A percentile compares a stretch with the other conserved stretches of the same genome.
These are phyloP conservation scores for Mycena vulgaris DNA, from an alignment of 768 basidiomycete species.

Conservation along the genomic window DNA sequence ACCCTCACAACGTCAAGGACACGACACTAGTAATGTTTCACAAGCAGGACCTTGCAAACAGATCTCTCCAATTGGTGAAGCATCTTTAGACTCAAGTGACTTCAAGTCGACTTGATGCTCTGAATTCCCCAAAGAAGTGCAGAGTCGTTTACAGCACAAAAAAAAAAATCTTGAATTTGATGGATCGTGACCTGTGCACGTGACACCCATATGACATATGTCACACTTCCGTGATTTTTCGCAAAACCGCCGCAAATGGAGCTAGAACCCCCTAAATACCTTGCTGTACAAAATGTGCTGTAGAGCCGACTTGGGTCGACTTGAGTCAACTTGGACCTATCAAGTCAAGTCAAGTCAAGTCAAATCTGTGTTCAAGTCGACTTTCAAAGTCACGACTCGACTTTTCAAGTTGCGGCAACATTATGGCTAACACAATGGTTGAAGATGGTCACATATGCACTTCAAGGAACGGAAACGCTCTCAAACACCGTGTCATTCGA, in stretches of 20 bases:
- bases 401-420: background rate
- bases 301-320: background rate
- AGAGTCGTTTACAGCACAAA: background rate
- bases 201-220: conserved; percentile 4
- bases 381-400: conserved; percentile 1
- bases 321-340: conserved; percentile 4
- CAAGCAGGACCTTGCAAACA: conserved; percentile 34
- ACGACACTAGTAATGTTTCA: conserved; percentile 31
- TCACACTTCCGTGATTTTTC: conserved; percentile 7
- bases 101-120: background rate
- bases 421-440: conserved; percentile 18
- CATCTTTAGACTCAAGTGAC: too few species aligned
- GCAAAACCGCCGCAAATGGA: background rate
- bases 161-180: background rate
- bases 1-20: conserved; percentile 33
- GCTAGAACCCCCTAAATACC: background rate
- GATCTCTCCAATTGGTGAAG: conserved; percentile 36
- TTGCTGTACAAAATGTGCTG: conserved; percentile 1
- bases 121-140: background rate
- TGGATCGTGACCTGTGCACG: background rate
- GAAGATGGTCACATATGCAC: conserved; percentile 2
- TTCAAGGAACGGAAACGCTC: background rate
- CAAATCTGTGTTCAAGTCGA: background rate
- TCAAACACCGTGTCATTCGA: background rate
- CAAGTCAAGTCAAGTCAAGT: background rate